phyloP scores from a whole-genome alignment of 1,284 basidiomycete genomes.

The Inonotus hispidus region DNA sequence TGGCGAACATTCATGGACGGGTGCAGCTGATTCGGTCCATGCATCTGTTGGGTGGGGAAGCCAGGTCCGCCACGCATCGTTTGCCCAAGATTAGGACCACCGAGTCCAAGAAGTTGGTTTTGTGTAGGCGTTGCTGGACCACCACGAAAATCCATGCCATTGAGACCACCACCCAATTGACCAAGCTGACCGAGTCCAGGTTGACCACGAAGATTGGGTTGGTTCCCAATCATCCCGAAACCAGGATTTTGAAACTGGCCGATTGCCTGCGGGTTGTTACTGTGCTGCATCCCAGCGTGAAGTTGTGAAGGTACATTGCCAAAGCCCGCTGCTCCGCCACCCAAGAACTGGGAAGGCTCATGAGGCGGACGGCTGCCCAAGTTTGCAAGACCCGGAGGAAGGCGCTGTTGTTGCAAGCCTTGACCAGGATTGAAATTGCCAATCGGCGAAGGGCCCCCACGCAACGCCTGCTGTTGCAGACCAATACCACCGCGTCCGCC shows the following conservation, averaged over 20 bases:
- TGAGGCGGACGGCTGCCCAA: conserved; percentile 75
- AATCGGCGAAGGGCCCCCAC: conserved; percentile 63
- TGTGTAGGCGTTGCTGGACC: conserved; percentile 26
- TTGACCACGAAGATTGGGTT: conserved; percentile 46
- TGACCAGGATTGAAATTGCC: conserved; percentile 43
- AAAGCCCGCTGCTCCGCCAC: conserved; percentile 21
- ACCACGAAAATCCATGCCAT: conserved; percentile 43
- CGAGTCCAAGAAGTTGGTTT: conserved; percentile 40
- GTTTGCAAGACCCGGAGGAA: conserved; percentile 79
- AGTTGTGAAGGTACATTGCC: conserved; percentile 43
- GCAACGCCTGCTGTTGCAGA: conserved; percentile 58
- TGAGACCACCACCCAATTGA: conserved; percentile 35
- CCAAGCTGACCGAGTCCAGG: conserved; percentile 46
- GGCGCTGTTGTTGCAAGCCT: conserved; percentile 46
- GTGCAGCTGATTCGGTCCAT: conserved; percentile 34
- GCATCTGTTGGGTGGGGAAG: conserved; percentile 48
- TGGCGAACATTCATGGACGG: conserved; percentile 37
- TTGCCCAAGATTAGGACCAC: conserved; percentile 36
- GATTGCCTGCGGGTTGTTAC: conserved; percentile 44
- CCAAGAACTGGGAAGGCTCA: conserved; percentile 63
- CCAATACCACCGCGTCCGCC: conserved; percentile 42
- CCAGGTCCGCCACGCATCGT: conserved; percentile 38
- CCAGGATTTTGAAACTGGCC: conserved; percentile 44
- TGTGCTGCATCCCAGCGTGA: conserved; percentile 43
- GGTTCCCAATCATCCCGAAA: conserved; percentile 41